phyloP scores from a whole-genome alignment of 257 asterid genomes.

The Solanum corneliomulleri region DNA sequence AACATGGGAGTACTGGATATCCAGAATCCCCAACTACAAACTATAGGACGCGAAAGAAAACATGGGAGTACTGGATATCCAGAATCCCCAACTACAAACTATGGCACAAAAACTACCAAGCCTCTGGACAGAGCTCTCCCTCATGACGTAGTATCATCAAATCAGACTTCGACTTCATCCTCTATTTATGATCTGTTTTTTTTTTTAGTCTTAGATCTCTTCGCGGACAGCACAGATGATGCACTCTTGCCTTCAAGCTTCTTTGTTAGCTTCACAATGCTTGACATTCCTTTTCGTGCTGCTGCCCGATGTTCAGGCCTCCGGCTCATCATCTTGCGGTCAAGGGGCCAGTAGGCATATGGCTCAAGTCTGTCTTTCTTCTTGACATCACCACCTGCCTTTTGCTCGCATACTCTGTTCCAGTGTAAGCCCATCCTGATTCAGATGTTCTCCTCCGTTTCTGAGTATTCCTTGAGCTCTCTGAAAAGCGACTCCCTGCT shows the following conservation, averaged over 20 bases:
- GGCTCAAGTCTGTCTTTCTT: slow-evolving; percentile 93
- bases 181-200: slow-evolving; percentile 16
- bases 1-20: not conserved
- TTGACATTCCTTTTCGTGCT: slow-evolving; percentile 86
- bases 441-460: slow-evolving; percentile 63
- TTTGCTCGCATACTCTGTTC: slow-evolving; percentile 83
- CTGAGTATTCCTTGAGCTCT: slow-evolving; percentile 31
- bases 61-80: not conserved
- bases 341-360: slow-evolving; percentile 98
- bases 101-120: not conserved
- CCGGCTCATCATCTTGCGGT: slow-evolving; percentile 86
- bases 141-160: not conserved
- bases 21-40: not conserved
- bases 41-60: not conserved
- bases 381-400: slow-evolving; percentile 79
- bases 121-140: not conserved
- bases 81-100: not conserved
- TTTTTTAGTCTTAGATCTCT: slow-evolving; percentile 21
- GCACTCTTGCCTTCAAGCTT: slow-evolving; percentile 81
- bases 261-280: slow-evolving; percentile 72
- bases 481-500: slow-evolving; percentile 37
- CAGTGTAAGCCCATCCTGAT: slow-evolving; percentile 82
- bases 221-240: slow-evolving; percentile 48
- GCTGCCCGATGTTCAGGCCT: slow-evolving; percentile 84
- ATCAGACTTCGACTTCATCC: not conserved